phyloP scores from a whole-genome alignment of 1,284 basidiomycete species.

The Austroboletus niveus region DNA sequence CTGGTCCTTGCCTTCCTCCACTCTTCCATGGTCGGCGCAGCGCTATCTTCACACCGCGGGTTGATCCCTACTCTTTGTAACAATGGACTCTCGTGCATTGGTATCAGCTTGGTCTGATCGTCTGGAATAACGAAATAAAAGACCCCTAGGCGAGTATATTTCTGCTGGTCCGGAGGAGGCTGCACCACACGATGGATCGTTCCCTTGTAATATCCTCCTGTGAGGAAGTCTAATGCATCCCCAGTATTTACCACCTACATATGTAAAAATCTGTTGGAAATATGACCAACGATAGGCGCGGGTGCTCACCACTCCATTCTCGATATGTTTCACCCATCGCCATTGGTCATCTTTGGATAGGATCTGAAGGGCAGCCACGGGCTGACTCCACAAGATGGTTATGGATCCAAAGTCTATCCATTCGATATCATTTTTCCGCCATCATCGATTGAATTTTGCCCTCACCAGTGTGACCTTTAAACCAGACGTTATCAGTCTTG shows the following conservation, averaged over 20 bases:
- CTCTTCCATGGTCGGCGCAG: slow-evolving; percentile 38
- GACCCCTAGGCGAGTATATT: slow-evolving; percentile 40
- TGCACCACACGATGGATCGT: slow-evolving; percentile 45
- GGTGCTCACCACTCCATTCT: slow-evolving; percentile 51
- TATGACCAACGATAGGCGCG: not conserved
- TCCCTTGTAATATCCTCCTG: slow-evolving; percentile 50
- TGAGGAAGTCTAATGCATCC: slow-evolving; percentile 56
- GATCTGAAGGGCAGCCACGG: slow-evolving; percentile 59
- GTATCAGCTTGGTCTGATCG: slow-evolving; percentile 32
- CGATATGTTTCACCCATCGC: slow-evolving; percentile 59
- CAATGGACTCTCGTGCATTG: slow-evolving; percentile 32
- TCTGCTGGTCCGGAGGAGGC: slow-evolving; percentile 43
- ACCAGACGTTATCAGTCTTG: slow-evolving; percentile 55
- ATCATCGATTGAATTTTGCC: not conserved
- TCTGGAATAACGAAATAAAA: slow-evolving; percentile 42
- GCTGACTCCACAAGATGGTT: slow-evolving; percentile 60
- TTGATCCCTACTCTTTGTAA: slow-evolving; percentile 34
- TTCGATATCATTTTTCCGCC: not conserved
- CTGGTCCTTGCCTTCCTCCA: slow-evolving; percentile 41
- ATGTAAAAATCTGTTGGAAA: not conserved
- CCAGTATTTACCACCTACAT: slow-evolving; percentile 53
- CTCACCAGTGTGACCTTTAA: slow-evolving; percentile 61
- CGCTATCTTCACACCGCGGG: slow-evolving; percentile 30
- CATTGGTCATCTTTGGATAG: slow-evolving; percentile 49
- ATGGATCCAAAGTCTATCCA: slow-evolving; percentile 55